phyloP scores from a whole-genome alignment of 331 rosid species.

The Spiraea crenata region DNA sequence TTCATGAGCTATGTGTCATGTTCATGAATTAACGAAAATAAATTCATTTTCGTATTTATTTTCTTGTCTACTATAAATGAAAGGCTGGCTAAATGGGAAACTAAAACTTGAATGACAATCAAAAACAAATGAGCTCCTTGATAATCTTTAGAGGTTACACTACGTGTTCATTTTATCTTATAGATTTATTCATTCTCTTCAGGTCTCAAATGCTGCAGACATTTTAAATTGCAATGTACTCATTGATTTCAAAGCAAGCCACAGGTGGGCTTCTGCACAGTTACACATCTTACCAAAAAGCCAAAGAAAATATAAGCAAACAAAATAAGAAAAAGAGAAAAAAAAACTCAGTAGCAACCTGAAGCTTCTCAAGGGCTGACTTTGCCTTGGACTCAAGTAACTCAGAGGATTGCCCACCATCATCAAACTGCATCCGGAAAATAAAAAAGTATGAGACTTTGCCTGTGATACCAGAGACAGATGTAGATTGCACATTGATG shows the following conservation, averaged over 20 bases:
- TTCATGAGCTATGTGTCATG: no score
- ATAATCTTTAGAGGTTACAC: not conserved
- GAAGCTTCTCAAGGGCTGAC: constrained; percentile 77
- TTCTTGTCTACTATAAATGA: no score
- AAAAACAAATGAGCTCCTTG: not conserved
- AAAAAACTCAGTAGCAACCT: constrained; percentile 45
- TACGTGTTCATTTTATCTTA: not conserved
- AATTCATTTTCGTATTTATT: no score
- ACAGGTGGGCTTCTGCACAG: not conserved
- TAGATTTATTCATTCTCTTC: not conserved
- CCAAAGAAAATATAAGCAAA: not conserved
- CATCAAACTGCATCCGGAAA: constrained; percentile 52
- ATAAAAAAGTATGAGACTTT: constrained; percentile 32
- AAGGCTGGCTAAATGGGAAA: not conserved
- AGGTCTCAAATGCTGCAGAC: not conserved
- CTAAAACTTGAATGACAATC: not conserved
- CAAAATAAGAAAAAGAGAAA: not conserved
- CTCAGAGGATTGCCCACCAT: constrained; percentile 40
- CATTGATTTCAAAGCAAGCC: constrained; percentile 15
- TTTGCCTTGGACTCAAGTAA: constrained; percentile 56
- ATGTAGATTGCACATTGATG: not conserved
- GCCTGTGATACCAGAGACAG: not conserved
- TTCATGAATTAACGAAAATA: no score
- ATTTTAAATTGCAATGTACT: not conserved
- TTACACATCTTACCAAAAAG: not conserved